Base-by-base conservation (phyloP, 2,329 filamentous ascomycete species). In the Pseudogymnoascus verrucosus region DNA sequence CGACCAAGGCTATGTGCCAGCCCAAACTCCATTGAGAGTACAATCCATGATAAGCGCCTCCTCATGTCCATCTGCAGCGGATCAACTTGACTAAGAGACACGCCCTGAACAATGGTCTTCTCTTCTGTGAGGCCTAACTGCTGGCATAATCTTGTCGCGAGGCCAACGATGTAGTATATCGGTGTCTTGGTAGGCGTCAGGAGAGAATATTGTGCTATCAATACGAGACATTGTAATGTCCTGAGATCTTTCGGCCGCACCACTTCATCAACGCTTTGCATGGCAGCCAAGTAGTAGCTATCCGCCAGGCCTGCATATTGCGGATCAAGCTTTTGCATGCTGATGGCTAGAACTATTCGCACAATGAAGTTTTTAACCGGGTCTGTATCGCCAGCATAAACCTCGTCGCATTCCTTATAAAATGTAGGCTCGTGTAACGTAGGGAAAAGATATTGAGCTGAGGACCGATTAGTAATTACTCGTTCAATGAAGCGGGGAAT, bases 261-360 rank as follows among this genome's bases (percentile, higher is more conserved):
- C 10, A 96, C 87, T 2, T 86, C 85, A 74, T 97, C 90, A 66
- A 98, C 86, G 70, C 88, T 88, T 66, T 88, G 86, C 78, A 98
- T 87, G 4, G 93, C 93, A 23, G 93, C 90, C 21, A 97, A 82
- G 72, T 97, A 98, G 77, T 96, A 98, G 73, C 91, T 93, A 76
- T 98, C 93, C 31, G 95, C 93, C 28, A 98, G 79, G 23, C 93
- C 93, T n/a, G 93, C 92, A 74, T 95, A 98, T 68, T 90, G 87
- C 0, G 88, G 85, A 72, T 93, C 91, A 71, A 97, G 82, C 75
- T 96, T 96, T 76, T 98, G 93, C 76, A 98, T 84, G 74, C 91
- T 93, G 71, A 97, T 96, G 31, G 95, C 93, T 71, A 98, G 87
- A 62, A 97, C 91, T 85, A 98, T 93, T 64, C 91, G 88, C 61